Percentiles rank a stretch among this genome's conserved stretches.
These are phyloP conservation scores for Helotiales sp. DNA, from an alignment of 2,329 filamentous ascomycete species.

Conservation along the genomic window DNA sequence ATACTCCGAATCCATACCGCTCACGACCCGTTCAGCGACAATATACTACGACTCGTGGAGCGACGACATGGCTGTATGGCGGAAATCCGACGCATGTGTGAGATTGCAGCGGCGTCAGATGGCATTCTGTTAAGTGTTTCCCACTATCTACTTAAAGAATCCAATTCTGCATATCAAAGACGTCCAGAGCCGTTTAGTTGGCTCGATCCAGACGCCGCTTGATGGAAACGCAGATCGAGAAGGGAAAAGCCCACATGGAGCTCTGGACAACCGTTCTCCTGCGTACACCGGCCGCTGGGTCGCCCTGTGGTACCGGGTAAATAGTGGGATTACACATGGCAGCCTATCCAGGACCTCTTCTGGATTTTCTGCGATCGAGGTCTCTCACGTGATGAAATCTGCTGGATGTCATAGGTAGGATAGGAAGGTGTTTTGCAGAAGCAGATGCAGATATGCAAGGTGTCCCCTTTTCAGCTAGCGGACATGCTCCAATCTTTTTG, in stretches of 20 bases:
- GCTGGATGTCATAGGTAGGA: not conserved
- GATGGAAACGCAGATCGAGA: not conserved
- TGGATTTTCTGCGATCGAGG: not conserved
- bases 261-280: not conserved
- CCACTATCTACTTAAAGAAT: not conserved
- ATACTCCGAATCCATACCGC: slow-evolving; percentile 6
- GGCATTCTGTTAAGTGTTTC: not conserved
- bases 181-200: slow-evolving; percentile 7
- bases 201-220: slow-evolving; percentile 4
- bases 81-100: not conserved
- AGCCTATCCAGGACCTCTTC: not conserved
- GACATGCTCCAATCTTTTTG: not conserved
- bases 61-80: not conserved
- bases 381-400: not conserved
- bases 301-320: not conserved
- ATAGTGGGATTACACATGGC: not conserved
- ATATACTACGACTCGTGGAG: not conserved
- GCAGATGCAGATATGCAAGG: not conserved
- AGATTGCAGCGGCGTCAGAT: not conserved
- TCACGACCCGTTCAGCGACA: not conserved
- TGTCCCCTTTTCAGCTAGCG: not conserved
- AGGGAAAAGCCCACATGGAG: not conserved
- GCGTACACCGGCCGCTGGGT: not conserved
- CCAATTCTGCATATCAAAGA: slow-evolving; percentile 1
- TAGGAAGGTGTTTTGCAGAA: not conserved